phyloP scores from a whole-genome alignment of 345 rosid species.

The Salix koriyanagi region DNA sequence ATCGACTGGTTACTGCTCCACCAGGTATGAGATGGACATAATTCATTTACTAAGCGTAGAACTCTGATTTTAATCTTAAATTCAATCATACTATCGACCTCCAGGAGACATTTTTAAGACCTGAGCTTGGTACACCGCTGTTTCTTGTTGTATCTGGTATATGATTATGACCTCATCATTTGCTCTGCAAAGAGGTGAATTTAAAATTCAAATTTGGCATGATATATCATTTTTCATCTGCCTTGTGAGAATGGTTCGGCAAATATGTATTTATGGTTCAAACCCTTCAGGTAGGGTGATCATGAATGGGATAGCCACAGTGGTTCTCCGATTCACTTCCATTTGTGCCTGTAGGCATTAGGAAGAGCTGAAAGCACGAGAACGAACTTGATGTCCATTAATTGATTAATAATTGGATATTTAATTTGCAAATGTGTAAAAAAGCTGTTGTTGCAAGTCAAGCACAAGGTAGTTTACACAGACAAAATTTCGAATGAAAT shows the following conservation, averaged over 20 bases:
- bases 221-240: no score
- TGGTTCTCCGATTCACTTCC: not conserved
- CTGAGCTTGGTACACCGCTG: not conserved
- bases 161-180: no score
- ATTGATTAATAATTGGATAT: no score
- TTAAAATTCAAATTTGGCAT: no score
- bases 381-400: not conserved
- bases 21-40: constrained; percentile 47
- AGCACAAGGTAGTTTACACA: not conserved
- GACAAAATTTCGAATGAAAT: not conserved
- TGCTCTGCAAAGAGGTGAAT: no score
- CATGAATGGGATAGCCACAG: not conserved
- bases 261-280: not conserved
- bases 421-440: not conserved
- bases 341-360: not conserved
- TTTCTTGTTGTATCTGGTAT: not conserved
- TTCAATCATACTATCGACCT: not conserved
- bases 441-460: not conserved
- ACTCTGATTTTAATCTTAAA: not conserved
- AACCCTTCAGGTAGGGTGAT: not conserved
- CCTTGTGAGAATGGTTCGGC: not conserved
- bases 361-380: not conserved
- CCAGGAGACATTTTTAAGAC: not conserved
- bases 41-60: not conserved
- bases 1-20: constrained; percentile 93